A percentile compares a stretch with the other conserved stretches of the same genome.
These are phyloP conservation scores for Reutealis trisperma DNA, from an alignment of 345 rosid species.

Conservation along the genomic window DNA sequence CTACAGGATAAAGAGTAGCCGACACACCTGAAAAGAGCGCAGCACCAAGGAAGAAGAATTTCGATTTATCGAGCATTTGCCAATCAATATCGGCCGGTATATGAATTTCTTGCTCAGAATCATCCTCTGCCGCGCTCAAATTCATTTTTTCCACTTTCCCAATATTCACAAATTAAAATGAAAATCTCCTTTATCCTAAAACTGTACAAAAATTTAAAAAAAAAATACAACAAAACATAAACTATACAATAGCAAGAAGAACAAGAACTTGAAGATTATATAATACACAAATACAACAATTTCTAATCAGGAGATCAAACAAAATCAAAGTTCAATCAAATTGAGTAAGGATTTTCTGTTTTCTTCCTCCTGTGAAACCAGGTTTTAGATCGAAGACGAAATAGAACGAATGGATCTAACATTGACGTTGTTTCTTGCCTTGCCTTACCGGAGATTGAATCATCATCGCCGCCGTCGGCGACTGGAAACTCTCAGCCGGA, in stretches of 20 bases:
- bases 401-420: conserved; percentile 26
- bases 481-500: conserved; percentile 15
- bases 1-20: conserved; percentile 69
- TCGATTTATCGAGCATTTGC: conserved; percentile 89
- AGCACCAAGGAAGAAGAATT: conserved; percentile 87
- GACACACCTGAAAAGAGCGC: conserved; percentile 90
- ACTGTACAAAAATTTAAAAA: background rate
- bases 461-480: conserved; percentile 21
- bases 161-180: conserved; percentile 19
- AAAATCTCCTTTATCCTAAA: background rate
- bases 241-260: background rate
- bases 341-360: background rate
- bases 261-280: background rate
- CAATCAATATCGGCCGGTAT: conserved; percentile 72
- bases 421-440: conserved; percentile 3
- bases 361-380: conserved; percentile 30
- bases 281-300: background rate
- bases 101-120: conserved; percentile 53
- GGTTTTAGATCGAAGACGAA: conserved; percentile 26
- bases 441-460: conserved; percentile 12
- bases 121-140: conserved; percentile 56
- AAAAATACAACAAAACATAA: background rate
- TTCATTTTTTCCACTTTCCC: conserved; percentile 54
- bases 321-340: background rate
- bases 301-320: background rate